phyloP scores from a whole-genome alignment of 2,329 filamentous ascomycete species.

The Fusarium cicatricum region DNA sequence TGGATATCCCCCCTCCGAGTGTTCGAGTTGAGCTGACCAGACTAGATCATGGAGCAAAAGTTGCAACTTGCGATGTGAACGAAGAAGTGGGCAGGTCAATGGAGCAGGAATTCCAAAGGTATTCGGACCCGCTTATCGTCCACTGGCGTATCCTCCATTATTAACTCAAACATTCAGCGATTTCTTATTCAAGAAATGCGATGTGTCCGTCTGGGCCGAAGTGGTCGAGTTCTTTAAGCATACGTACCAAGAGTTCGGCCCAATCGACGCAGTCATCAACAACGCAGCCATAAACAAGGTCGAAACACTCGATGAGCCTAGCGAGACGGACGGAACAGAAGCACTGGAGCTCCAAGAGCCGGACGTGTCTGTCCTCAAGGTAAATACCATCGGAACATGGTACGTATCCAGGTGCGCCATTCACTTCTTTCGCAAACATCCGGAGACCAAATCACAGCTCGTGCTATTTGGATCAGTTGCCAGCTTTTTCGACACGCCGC shows the following conservation, averaged over 20 bases:
- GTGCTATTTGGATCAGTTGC: slow-evolving; percentile 8
- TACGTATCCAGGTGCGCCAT: slow-evolving; percentile 10
- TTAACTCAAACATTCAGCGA: background rate
- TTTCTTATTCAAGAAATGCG: slow-evolving; percentile 8
- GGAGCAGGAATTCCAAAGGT: no score
- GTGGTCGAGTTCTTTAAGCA: slow-evolving; percentile 1
- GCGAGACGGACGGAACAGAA: no score
- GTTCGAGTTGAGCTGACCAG: no score
- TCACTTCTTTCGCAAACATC: slow-evolving; percentile 16
- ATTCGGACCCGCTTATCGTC: no score
- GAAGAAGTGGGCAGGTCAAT: no score
- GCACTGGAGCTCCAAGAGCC: no score
- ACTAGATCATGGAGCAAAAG: no score
- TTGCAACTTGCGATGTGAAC: no score
- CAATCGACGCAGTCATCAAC: slow-evolving; percentile 5
- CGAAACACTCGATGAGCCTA: background rate
- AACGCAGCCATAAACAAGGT: slow-evolving; percentile 11
- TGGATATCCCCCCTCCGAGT: no score
- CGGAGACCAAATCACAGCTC: slow-evolving; percentile 12
- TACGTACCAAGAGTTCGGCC: background rate
- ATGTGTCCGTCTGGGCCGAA: slow-evolving; percentile 1
- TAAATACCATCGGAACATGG: slow-evolving; percentile 8
- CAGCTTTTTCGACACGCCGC: slow-evolving; percentile 8
- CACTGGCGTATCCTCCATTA: no score
- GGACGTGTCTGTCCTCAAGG: slow-evolving; percentile 1